These are phyloP conservation scores for Metarhizium guizhouense DNA, from an alignment of 2,329 filamentous ascomycete species.

Conservation along the genomic window DNA sequence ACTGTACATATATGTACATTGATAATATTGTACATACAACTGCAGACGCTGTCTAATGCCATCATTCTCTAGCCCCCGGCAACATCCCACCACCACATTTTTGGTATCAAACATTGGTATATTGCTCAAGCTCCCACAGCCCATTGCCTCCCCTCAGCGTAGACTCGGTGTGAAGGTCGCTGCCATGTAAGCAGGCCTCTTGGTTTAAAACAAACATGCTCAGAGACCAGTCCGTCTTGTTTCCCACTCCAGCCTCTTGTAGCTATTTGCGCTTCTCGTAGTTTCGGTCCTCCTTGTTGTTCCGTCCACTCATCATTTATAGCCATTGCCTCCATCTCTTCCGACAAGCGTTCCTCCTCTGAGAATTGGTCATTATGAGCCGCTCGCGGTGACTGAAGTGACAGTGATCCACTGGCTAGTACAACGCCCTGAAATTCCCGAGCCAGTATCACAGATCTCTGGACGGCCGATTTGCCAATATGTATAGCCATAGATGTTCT, in stretches of 20 bases:
- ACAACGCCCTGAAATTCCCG: slow-evolving; percentile 11
- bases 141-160: slow-evolving; percentile 1
- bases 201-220: neutral
- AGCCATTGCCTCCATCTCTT: neutral
- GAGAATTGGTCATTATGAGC: neutral
- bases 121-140: neutral
- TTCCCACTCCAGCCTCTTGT: neutral
- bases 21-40: too few species aligned
- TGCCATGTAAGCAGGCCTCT: slow-evolving; percentile 3
- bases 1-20: too few species aligned
- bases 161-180: neutral
- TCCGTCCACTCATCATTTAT: neutral
- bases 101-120: neutral
- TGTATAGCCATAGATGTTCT: slow-evolving; percentile 20
- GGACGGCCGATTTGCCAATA: slow-evolving; percentile 14
- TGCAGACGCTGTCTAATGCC: neutral
- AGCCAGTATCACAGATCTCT: slow-evolving; percentile 14
- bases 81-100: neutral
- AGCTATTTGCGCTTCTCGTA: neutral
- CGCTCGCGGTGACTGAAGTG: neutral
- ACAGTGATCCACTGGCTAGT: neutral
- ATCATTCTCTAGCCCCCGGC: neutral
- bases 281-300: neutral
- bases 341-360: neutral
- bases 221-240: neutral